phyloP scores from a whole-genome alignment of 176 grass and related monocot genomes.

The Dendrocalamus sinicus region DNA sequence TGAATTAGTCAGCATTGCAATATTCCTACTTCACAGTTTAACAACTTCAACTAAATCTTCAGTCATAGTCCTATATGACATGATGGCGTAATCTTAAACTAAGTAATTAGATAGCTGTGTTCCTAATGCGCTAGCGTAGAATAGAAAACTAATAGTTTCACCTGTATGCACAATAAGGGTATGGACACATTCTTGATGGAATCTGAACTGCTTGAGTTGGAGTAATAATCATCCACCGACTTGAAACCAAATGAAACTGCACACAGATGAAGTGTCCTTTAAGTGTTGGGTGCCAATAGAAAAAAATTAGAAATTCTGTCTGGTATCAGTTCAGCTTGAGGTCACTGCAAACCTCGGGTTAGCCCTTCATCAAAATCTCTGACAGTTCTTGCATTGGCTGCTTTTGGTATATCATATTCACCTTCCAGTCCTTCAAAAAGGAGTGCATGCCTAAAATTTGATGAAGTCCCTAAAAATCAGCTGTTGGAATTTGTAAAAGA shows the following conservation, averaged over 20 bases:
- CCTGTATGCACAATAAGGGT: conserved; percentile 98
- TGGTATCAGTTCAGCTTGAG: conserved; percentile 9
- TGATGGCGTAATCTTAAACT: neutral
- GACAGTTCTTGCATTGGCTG: conserved; percentile 76
- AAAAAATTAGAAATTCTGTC: neutral
- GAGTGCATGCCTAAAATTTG: conserved; percentile 72
- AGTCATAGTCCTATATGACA: neutral
- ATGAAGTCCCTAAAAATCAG: conserved; percentile 45
- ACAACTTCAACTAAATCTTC: neutral
- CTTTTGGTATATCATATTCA: conserved; percentile 87
- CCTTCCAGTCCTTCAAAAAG: conserved; percentile 85
- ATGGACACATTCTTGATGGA: conserved; percentile 83
- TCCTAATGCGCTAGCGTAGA: conserved; percentile 22
- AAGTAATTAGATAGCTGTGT: conserved; percentile 4
- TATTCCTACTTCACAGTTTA: conserved; percentile 4
- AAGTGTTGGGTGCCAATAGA: conserved; percentile 18
- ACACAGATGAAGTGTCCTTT: conserved; percentile 28
- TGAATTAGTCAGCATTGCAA: neutral
- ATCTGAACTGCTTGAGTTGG: conserved; percentile 87
- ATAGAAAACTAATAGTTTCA: conserved; percentile 42
- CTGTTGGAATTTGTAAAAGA: conserved; percentile 37
- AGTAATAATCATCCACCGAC: conserved; percentile 97
- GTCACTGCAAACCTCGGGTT: conserved; percentile 64
- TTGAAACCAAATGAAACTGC: conserved; percentile 99
- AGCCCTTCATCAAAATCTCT: conserved; percentile 96